phyloP scores from a whole-genome alignment of 345 rosid genomes.

The Microcos paniculata region DNA sequence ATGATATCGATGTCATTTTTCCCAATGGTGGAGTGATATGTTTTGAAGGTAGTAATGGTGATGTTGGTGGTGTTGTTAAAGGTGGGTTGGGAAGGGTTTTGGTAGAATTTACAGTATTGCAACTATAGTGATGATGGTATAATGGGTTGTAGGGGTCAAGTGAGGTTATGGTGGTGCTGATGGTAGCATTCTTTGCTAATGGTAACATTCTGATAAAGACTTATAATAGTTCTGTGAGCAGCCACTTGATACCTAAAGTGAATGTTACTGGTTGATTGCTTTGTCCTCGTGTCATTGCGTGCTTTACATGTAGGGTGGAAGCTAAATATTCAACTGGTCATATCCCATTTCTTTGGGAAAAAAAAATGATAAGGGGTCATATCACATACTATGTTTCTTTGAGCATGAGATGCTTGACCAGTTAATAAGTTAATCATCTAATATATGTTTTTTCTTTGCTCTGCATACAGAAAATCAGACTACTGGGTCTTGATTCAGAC shows the following conservation, averaged over 20 bases:
- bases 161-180: neutral
- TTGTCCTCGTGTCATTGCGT: neutral
- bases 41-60: neutral
- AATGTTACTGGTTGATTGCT: neutral
- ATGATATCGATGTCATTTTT: neutral
- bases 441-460: neutral
- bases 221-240: neutral
- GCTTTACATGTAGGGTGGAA: neutral
- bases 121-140: neutral
- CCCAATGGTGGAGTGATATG: neutral
- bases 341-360: neutral
- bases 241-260: neutral
- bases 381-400: neutral
- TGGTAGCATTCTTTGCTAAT: neutral
- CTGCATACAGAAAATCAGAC: constrained; percentile 13
- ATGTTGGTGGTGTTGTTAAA: neutral
- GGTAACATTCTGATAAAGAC: neutral
- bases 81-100: neutral
- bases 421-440: neutral
- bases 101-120: neutral
- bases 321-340: too few species aligned
- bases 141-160: neutral
- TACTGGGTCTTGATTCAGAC: constrained; percentile 6
- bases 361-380: neutral
- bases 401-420: neutral